Conservation (phyloP, 2,329 filamentous ascomycete species). For the Cylindrodendrum hubeiense region DNA sequence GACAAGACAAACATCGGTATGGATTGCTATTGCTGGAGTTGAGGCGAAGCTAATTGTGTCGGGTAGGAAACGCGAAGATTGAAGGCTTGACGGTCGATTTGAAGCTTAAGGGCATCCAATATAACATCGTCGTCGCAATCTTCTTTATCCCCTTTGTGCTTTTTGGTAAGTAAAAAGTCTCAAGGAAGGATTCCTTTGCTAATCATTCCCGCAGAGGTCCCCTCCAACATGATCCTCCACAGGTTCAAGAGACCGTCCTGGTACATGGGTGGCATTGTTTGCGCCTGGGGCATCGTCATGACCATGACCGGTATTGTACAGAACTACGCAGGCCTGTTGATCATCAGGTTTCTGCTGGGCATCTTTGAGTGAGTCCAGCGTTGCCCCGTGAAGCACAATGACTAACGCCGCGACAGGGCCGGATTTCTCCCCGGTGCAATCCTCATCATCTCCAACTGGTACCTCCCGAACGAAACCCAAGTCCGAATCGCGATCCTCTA, state of each 20-base stretch:
- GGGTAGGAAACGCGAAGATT: conserved; percentile 64
- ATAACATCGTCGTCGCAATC: conserved; percentile 45
- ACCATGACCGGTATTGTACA: conserved; percentile 52
- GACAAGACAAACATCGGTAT: conserved; percentile 43
- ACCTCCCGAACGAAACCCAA: conserved; percentile 46
- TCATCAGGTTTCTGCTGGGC: conserved; percentile 55
- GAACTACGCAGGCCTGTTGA: conserved; percentile 55
- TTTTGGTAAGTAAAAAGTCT: conserved; percentile 7
- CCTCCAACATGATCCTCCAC: conserved; percentile 53
- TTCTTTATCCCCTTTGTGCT: conserved; percentile 65
- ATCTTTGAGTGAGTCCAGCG: conserved; percentile 54
- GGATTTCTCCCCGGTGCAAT: conserved; percentile 49
- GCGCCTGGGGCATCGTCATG: conserved; percentile 54
- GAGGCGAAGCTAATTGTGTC: not conserved
- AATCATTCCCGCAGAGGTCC: conserved; percentile 40
- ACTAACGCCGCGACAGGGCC: conserved; percentile 43
- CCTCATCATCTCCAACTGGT: conserved; percentile 50
- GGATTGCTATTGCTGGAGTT: not conserved
- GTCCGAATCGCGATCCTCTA: conserved; percentile 51
- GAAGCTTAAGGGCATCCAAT: conserved; percentile 68
- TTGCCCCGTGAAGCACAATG: no score
- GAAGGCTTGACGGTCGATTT: conserved; percentile 49
- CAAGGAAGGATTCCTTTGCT: not conserved
- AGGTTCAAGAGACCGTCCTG: conserved; percentile 54
- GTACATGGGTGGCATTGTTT: conserved; percentile 54